Evolutionary conservation across 352 stramenopile genomes (phyloP).

Genomic region (Phytophthora macrochlamydospora): DNA sequence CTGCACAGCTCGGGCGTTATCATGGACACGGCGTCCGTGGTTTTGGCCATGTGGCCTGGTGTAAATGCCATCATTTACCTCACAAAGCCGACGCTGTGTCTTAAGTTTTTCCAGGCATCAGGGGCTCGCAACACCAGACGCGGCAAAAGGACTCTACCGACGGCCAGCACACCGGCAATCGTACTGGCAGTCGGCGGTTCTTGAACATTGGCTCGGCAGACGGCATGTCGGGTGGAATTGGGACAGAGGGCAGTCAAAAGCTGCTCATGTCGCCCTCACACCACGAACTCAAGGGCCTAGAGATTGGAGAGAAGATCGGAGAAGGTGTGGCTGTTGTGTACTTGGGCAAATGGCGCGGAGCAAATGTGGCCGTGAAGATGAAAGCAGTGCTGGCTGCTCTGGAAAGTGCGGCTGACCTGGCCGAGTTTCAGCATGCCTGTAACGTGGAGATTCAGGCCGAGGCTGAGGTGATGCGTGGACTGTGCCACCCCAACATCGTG

Average conservation of each 20-base stretch:
- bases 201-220: conserved; percentile 34
- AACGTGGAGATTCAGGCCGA: conserved; percentile 88
- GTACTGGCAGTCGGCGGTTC: conserved; percentile 33
- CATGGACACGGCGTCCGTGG: conserved; percentile 43
- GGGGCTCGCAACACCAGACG: conserved; percentile 15
- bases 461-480: conserved; percentile 78
- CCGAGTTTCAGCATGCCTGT: conserved; percentile 81
- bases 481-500: conserved; percentile 89
- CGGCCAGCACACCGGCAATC: conserved; percentile 25
- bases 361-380: conserved; percentile 96
- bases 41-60: conserved; percentile 81
- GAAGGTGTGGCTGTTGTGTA: conserved; percentile 92
- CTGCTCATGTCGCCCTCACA: conserved; percentile 64
- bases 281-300: conserved; percentile 79
- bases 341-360: conserved; percentile 95
- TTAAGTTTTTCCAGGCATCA: conserved; percentile 56
- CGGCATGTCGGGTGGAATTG: conserved; percentile 13
- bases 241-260: conserved; percentile 33
- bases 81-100: conserved; percentile 63
- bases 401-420: conserved; percentile 62
- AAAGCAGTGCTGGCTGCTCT: conserved; percentile 72
- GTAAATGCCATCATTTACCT: conserved; percentile 81
- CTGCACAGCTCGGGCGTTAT: conserved; percentile 47
- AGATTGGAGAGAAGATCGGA: conserved; percentile 86
- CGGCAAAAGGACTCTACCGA: conserved; percentile 34